A percentile compares a stretch with the other conserved stretches of the same genome.
phyloP scores from a whole-genome alignment of 345 rosid species.

The Kandelia obovata region DNA sequence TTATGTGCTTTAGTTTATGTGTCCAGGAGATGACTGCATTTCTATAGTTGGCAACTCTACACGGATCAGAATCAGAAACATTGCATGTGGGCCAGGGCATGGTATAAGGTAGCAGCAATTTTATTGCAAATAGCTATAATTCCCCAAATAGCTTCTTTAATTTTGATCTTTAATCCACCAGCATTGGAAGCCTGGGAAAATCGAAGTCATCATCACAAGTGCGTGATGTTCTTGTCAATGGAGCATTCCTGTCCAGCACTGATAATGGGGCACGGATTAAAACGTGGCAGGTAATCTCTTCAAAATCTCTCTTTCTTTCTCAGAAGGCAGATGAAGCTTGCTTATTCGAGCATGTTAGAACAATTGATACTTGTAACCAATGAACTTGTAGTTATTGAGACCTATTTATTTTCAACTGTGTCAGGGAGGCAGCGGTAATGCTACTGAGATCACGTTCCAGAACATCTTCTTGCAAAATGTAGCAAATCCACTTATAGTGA shows the following conservation, averaged over 20 bases:
- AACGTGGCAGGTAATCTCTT: slow-evolving; percentile 84
- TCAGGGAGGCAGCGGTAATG: slow-evolving; percentile 86
- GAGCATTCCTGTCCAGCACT: slow-evolving; percentile 62
- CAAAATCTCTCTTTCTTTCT: slow-evolving; percentile 4
- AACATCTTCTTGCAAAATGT: slow-evolving; percentile 71
- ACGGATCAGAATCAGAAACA: slow-evolving; percentile 50
- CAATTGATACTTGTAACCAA: not conserved
- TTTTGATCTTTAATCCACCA: slow-evolving; percentile 21
- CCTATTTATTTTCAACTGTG: slow-evolving; percentile 8
- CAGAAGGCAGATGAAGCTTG: not conserved
- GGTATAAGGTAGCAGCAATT: slow-evolving; percentile 67
- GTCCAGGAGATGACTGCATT: slow-evolving; percentile 86
- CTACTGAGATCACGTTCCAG: slow-evolving; percentile 51
- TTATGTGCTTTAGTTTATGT: not conserved
- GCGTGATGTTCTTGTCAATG: slow-evolving; percentile 49
- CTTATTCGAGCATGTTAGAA: not conserved
- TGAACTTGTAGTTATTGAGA: slow-evolving; percentile 13
- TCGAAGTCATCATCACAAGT: slow-evolving; percentile 54
- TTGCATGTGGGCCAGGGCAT: slow-evolving; percentile 93
- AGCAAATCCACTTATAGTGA: slow-evolving; percentile 74
- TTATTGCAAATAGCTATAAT: not conserved
- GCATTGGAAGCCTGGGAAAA: slow-evolving; percentile 94
- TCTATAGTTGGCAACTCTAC: slow-evolving; percentile 85
- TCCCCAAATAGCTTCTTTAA: not conserved
- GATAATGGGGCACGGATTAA: slow-evolving; percentile 83